Evolutionary conservation across 164 flowering plant genomes (phyloP).

Genomic region (Litsea cubeba): DNA sequence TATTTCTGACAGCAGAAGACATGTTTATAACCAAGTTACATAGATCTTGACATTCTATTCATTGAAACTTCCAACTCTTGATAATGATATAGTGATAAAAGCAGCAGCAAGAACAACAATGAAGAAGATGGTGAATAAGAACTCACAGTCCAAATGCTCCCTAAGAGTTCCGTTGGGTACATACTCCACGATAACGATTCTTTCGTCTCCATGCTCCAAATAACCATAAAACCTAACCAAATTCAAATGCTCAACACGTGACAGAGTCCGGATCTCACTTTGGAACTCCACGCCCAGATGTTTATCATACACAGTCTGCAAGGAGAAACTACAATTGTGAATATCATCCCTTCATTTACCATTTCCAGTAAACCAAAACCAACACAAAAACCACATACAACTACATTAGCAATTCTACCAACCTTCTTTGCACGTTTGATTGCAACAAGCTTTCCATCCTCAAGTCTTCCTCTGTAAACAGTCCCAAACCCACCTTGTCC

Average conservation of each 20-base stretch:
- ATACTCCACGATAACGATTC: conserved; percentile 77
- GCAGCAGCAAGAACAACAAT: not conserved
- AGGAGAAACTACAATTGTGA: conserved; percentile 1
- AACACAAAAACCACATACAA: not conserved
- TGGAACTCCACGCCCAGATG: conserved; percentile 65
- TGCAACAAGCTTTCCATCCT: conserved; percentile 73
- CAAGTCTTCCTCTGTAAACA: conserved; percentile 71
- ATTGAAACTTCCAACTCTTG: not conserved
- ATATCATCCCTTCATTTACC: not conserved
- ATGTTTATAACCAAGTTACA: no score
- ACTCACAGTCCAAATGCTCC: conserved; percentile 90
- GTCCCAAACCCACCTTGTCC: conserved; percentile 97
- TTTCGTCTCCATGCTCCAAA: conserved; percentile 71
- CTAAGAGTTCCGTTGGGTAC: conserved; percentile 93
- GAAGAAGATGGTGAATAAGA: conserved; percentile 4
- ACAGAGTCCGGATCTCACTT: conserved; percentile 64
- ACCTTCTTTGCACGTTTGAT: conserved; percentile 96
- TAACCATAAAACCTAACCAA: conserved; percentile 72
- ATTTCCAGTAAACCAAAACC: not conserved
- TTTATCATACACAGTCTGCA: conserved; percentile 64
- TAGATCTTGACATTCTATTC: no score
- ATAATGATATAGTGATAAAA: not conserved
- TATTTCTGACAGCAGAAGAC: no score
- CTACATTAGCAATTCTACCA: not conserved
- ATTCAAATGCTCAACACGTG: conserved; percentile 78